Percentiles rank a stretch among this genome's conserved stretches.
Conservation (phyloP, 1,284 basidiomycete genomes). For the Cryptococcus sp. region DNA sequence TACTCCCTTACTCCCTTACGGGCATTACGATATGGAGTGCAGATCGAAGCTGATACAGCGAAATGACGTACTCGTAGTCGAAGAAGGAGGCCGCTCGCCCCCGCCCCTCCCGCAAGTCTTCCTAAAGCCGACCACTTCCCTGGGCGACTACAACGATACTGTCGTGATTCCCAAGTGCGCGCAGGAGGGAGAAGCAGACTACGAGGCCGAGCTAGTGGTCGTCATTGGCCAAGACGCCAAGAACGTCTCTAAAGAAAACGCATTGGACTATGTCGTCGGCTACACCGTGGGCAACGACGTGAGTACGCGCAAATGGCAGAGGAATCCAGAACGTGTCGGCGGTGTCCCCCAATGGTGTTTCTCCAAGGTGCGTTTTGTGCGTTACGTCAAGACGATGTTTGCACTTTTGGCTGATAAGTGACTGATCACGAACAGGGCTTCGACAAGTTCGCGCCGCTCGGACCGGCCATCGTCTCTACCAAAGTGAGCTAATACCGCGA, state of each 20-base stretch:
- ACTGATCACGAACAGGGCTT: conserved; percentile 56
- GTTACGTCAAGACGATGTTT: neutral
- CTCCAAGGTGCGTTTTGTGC: conserved; percentile 15
- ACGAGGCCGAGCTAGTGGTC: conserved; percentile 80
- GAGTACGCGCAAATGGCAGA: conserved; percentile 28
- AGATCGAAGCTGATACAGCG: too few relatives aligned
- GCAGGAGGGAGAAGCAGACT: conserved; percentile 74
- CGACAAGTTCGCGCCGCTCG: conserved; percentile 59
- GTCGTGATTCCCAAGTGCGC: conserved; percentile 67
- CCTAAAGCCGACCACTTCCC: conserved; percentile 71
- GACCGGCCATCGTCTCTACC: conserved; percentile 69
- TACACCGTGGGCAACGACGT: conserved; percentile 79
- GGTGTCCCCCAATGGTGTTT: conserved; percentile 31
- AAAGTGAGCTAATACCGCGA: neutral
- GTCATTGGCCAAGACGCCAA: conserved; percentile 79
- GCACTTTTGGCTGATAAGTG: neutral
- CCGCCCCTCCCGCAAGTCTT: conserved; percentile 70
- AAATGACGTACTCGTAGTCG: conserved; percentile 5
- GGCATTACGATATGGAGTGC: neutral
- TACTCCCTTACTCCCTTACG: too few relatives aligned
- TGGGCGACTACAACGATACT: conserved; percentile 69
- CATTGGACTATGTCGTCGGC: conserved; percentile 75
- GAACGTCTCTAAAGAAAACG: conserved; percentile 71
- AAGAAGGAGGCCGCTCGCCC: conserved; percentile 21
- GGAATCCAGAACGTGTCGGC: conserved; percentile 16